phyloP scores from a whole-genome alignment of 225 moss, liverwort and hornwort genomes.

The Anthoceros angustus region DNA sequence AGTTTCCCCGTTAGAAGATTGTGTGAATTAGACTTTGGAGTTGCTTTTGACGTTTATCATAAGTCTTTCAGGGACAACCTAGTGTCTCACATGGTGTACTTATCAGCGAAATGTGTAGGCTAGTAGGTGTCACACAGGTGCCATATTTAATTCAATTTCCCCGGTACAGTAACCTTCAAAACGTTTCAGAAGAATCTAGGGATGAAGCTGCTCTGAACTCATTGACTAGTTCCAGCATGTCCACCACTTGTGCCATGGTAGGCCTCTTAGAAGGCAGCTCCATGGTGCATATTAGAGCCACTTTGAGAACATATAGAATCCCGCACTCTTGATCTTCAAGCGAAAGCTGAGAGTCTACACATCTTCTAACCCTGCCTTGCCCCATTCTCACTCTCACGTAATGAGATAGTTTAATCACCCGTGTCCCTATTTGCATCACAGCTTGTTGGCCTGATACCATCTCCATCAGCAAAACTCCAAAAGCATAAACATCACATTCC shows the following conservation, averaged over 20 bases:
- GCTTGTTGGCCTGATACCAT: constrained; percentile 69
- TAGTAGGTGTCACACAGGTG: too few species aligned
- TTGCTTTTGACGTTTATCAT: too few species aligned
- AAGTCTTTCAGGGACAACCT: too few species aligned
- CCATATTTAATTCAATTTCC: too few species aligned
- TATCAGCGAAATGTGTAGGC: too few species aligned
- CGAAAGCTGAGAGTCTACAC: constrained; percentile 51
- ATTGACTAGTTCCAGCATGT: constrained; percentile 73
- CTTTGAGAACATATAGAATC: constrained; percentile 69
- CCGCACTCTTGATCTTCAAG: constrained; percentile 52
- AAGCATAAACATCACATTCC: constrained; percentile 91
- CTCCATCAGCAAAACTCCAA: constrained; percentile 78
- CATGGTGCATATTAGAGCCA: constrained; percentile 78
- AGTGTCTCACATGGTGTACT: too few species aligned
- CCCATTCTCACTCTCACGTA: constrained; percentile 59
- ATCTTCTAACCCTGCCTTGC: constrained; percentile 44
- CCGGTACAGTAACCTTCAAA: too few species aligned
- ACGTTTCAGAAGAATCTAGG: too few species aligned
- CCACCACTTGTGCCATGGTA: constrained; percentile 75
- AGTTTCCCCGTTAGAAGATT: too few species aligned
- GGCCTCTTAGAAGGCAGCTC: constrained; percentile 45
- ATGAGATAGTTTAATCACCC: constrained; percentile 40
- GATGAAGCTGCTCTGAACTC: too few species aligned
- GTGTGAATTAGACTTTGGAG: too few species aligned
- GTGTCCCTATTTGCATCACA: constrained; percentile 33